phyloP scores from a whole-genome alignment of 148 eudicot genomes.

The Cornus florida region DNA sequence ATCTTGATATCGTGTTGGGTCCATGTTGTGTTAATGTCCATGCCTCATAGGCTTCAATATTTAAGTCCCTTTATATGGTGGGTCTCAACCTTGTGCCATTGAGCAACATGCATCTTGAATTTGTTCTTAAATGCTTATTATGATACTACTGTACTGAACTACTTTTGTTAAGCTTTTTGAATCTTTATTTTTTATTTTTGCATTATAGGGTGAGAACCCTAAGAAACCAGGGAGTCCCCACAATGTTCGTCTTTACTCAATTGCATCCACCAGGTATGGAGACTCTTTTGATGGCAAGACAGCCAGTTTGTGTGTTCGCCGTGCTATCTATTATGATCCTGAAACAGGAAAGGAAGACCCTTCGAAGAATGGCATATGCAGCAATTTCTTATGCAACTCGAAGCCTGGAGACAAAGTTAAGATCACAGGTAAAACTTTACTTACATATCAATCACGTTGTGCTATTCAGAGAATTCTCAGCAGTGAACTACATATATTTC shows the following conservation, averaged over 20 bases:
- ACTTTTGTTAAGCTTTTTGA: background rate
- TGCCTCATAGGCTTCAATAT: background rate
- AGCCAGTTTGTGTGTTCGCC: conserved; percentile 87
- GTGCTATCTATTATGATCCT: conserved; percentile 85
- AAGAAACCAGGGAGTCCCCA: conserved; percentile 84
- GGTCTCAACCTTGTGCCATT: background rate
- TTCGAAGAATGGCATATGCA: conserved; percentile 76
- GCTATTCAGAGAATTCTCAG: background rate
- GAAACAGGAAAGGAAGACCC: conserved; percentile 94
- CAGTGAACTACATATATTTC: background rate
- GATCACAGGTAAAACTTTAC: conserved; percentile 58
- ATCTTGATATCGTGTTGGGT: too few species aligned
- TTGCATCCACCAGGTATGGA: conserved; percentile 91
- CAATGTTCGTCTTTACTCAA: conserved; percentile 91
- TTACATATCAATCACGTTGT: background rate
- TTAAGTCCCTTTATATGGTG: background rate
- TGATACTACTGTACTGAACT: background rate
- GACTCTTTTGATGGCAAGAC: conserved; percentile 91
- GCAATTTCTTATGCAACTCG: conserved; percentile 83
- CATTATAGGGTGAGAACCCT: conserved; percentile 81
- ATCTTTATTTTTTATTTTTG: conserved; percentile 14
- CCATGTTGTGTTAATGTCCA: too few species aligned
- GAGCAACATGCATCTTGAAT: background rate
- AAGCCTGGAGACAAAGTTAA: conserved; percentile 95
- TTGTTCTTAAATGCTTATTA: background rate